Conservation (phyloP, 75 land plant species). For the Selaginella tamariscina region DNA sequence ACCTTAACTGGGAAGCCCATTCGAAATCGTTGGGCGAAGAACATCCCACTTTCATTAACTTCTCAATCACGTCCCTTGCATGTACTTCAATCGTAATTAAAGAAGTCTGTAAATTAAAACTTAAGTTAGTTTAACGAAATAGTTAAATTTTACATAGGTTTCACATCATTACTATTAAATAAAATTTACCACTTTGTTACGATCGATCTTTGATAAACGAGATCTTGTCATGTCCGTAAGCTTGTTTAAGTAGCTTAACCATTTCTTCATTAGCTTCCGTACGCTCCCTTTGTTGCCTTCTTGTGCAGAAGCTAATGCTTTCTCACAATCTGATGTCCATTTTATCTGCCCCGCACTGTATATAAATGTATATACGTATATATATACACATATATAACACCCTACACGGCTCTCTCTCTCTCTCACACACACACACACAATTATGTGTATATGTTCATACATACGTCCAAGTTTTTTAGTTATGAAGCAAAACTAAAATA, state of each 20-base stretch:
- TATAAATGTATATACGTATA: too few species aligned
- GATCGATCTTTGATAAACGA: slow-evolving; percentile 20
- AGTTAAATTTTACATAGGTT: neutral
- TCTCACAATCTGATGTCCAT: slow-evolving; percentile 30
- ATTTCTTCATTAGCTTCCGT: slow-evolving; percentile 21
- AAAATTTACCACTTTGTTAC: slow-evolving; percentile 28
- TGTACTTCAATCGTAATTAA: slow-evolving; percentile 28
- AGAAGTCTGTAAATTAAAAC: slow-evolving; percentile 18
- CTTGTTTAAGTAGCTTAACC: slow-evolving; percentile 30
- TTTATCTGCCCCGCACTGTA: slow-evolving; percentile 30
- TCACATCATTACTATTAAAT: neutral
- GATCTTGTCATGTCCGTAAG: slow-evolving; percentile 26
- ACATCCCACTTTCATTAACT: slow-evolving; percentile 20
- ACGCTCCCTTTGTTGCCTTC: slow-evolving; percentile 16
- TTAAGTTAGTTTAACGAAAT: neutral
- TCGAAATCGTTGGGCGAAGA: slow-evolving; percentile 24
- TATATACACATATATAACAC: too few species aligned
- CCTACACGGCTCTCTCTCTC: too few species aligned
- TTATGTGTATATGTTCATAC: too few species aligned
- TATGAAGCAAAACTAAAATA: too few species aligned
- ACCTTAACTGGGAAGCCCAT: slow-evolving; percentile 28
- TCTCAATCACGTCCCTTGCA: slow-evolving; percentile 28
- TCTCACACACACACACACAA: too few species aligned
- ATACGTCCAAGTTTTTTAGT: too few species aligned
- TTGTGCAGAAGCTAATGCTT: slow-evolving; percentile 16